A percentile compares a stretch with the other conserved stretches of the same genome.
These are phyloP conservation scores for Pseudogymnoascus destructans DNA, from an alignment of 2,329 filamentous ascomycete genomes.

Conservation along the genomic window DNA sequence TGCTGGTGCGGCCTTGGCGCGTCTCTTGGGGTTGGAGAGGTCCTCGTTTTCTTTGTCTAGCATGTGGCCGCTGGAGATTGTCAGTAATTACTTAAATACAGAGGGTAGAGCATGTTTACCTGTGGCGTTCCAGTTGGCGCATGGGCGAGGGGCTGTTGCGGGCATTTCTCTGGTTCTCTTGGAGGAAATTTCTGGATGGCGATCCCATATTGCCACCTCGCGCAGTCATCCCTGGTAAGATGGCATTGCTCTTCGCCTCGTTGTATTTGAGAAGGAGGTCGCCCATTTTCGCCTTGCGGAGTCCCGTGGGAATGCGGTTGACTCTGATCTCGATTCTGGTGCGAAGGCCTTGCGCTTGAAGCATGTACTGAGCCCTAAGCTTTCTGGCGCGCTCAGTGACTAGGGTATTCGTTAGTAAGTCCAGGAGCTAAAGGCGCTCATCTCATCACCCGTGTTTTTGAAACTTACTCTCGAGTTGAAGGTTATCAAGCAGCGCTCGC, in stretches of 20 bases:
- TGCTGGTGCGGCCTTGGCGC: conserved; percentile 26
- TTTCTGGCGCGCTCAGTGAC: conserved; percentile 81
- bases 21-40: conserved; percentile 59
- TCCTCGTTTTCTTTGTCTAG: conserved; percentile 67
- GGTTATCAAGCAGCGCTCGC: conserved; percentile 75
- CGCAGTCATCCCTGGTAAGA: background rate
- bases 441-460: background rate
- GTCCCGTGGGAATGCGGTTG: conserved; percentile 71
- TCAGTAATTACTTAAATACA: conserved; percentile 18
- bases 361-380: conserved; percentile 74
- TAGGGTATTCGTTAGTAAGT: conserved; percentile 28
- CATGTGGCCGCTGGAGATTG: conserved; percentile 43
- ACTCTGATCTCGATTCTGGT: conserved; percentile 84
- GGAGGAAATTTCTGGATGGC: conserved; percentile 19
- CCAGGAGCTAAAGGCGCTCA: conserved; percentile 14
- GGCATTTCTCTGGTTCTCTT: conserved; percentile 17
- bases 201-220: conserved; percentile 12
- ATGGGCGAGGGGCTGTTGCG: conserved; percentile 20
- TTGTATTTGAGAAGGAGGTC: conserved; percentile 42
- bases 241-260: conserved; percentile 13
- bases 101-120: conserved; percentile 30
- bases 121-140: conserved; percentile 35
- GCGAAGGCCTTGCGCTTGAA: conserved; percentile 74
- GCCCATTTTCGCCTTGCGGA: conserved; percentile 70
- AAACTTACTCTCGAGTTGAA: conserved; percentile 70